Base-by-base conservation (phyloP, 805 yeast genomes). In the Diddensiella caesifluorescens region DNA sequence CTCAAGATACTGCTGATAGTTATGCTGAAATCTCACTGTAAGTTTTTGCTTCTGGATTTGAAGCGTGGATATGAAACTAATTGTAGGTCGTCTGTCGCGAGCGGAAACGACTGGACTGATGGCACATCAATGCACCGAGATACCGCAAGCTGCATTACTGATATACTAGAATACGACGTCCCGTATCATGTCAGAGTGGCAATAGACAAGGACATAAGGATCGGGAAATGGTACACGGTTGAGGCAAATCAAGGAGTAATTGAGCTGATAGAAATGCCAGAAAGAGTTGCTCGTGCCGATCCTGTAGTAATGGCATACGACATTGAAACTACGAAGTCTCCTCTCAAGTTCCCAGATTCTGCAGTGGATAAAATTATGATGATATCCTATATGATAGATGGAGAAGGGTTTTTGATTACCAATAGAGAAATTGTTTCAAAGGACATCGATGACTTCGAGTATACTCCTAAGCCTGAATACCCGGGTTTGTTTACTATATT, bases 361-460 rank as follows among this genome's bases (percentile, higher is more conserved):
- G 70, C 82, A 7, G 72, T 83, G 4, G 99, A 92, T 64, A 94
- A 86, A 62, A 75, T 92, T 30, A 92, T 92, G 97, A 94, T 94
- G 98, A 92, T 92, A 38, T 94, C 98, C 2, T 92, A 92, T 60
- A 94, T 94, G 98, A 89, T 92, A 47, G 98, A 92, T 59, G 98
- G 97, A 7, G 95, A 86, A 53, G 99, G 99, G 28, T 92, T 68
- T 58, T 67, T 92, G 29, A 94, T 92, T 46, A 92, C 97, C 6
- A 92, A 92, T 59, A 69, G 99, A 54, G 96, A 89, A 52, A 87
- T 92, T 53, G 89, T 92, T 28, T 80, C 95, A 4, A 85, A 87
- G 59, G 97, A 94, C 61, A 92, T 92, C 44, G 95, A 84, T 38
- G 97, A 92, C 64, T 92, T 92, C 54, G 98, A 92, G 62, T 92